phyloP scores from a whole-genome alignment of 257 asterid genomes.

The Fraxinus anomala region DNA sequence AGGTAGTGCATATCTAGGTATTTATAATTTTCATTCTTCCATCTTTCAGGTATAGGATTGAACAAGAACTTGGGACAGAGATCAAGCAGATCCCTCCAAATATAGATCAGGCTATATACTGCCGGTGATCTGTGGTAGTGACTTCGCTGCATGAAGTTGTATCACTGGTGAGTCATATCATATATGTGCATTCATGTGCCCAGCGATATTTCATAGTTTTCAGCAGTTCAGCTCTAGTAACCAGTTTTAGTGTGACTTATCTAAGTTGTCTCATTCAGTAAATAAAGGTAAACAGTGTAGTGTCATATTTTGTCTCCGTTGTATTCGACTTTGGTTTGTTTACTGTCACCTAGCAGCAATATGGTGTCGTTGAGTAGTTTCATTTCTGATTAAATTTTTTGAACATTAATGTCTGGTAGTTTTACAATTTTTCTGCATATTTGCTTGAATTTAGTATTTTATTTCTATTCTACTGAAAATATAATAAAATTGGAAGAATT shows the following conservation, averaged over 20 bases:
- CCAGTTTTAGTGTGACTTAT: not conserved
- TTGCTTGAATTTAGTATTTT: not conserved
- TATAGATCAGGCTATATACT: constrained; percentile 50
- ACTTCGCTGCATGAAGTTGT: not conserved
- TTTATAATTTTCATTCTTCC: not conserved
- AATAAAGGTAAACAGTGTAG: not conserved
- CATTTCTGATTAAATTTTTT: not conserved
- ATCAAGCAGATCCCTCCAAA: constrained; percentile 53
- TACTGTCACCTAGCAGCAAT: not conserved
- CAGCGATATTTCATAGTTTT: too few relatives aligned
- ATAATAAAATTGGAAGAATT: not conserved
- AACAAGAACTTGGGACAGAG: constrained; percentile 57
- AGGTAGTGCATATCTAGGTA: not conserved
- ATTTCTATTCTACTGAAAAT: not conserved
- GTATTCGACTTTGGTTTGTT: not conserved
- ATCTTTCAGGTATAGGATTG: constrained; percentile 45
- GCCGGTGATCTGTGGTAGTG: constrained; percentile 30
- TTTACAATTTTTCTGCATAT: not conserved
- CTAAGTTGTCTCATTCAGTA: not conserved
- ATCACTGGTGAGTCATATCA: constrained; percentile 17
- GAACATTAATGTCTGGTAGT: not conserved
- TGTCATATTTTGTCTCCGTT: not conserved
- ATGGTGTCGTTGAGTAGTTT: not conserved
- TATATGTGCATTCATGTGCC: not conserved
- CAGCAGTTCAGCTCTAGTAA: not conserved